Conservation (phyloP, 257 asterid species). For the Avicennia marina region DNA sequence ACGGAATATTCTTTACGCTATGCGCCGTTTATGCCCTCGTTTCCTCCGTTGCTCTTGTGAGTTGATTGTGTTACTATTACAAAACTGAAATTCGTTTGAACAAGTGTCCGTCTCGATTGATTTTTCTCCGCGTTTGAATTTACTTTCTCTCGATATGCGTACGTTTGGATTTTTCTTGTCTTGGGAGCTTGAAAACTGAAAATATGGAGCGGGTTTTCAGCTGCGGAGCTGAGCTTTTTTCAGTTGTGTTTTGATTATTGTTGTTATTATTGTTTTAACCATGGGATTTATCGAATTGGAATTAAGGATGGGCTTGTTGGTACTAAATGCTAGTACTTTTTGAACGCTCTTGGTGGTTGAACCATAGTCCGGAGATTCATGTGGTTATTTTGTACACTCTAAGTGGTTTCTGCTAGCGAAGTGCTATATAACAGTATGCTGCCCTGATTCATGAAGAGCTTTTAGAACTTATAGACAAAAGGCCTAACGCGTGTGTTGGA, state of each 20-base stretch:
- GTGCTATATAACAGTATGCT: too few relatives aligned
- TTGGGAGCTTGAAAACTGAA: constrained; percentile 13
- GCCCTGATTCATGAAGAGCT: too few relatives aligned
- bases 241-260: neutral
- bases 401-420: too few relatives aligned
- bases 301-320: too few relatives aligned
- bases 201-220: too few relatives aligned
- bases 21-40: constrained; percentile 78
- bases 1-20: constrained; percentile 79
- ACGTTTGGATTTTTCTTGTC: constrained; percentile 7
- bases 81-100: neutral
- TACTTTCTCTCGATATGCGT: too few relatives aligned
- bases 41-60: constrained; percentile 74
- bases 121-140: neutral
- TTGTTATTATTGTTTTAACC: too few relatives aligned
- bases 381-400: too few relatives aligned
- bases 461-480: too few relatives aligned
- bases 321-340: neutral
- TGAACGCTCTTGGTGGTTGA: neutral
- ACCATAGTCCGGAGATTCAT: too few relatives aligned
- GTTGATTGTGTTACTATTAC: constrained; percentile 24
- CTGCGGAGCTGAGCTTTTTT: constrained; percentile 5
- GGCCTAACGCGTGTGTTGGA: too few relatives aligned
- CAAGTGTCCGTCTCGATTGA: neutral
- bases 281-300: too few relatives aligned